phyloP scores from a whole-genome alignment of 2,329 filamentous ascomycete species.

The Acephala macrosclerotiorum region DNA sequence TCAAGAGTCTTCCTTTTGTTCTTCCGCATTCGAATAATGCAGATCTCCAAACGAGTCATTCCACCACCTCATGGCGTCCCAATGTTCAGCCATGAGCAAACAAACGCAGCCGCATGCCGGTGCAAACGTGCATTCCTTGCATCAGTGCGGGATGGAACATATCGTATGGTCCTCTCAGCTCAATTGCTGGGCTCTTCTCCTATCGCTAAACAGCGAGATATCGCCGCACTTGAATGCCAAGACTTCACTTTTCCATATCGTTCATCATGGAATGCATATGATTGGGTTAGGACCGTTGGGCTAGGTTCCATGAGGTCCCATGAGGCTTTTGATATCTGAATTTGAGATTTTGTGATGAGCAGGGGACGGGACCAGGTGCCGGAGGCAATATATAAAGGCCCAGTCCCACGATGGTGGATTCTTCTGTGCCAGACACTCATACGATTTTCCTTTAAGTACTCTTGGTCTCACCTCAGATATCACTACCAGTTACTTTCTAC shows the following conservation, averaged over 20 bases:
- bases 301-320: not conserved
- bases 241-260: constrained; percentile 29
- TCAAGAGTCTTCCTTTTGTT: not conserved
- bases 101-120: constrained; percentile 9
- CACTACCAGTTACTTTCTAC: not conserved
- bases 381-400: constrained; percentile 20
- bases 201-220: constrained; percentile 29
- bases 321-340: constrained; percentile 25
- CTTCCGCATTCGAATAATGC: too few species aligned
- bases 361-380: constrained; percentile 20
- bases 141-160: not conserved
- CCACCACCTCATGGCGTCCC: not conserved
- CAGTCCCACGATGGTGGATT: constrained; percentile 11
- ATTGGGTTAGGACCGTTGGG: not conserved
- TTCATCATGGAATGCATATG: not conserved
- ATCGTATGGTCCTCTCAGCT: constrained; percentile 15
- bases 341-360: not conserved
- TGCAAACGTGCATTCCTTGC: not conserved
- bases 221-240: constrained; percentile 32
- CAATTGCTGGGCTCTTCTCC: constrained; percentile 9
- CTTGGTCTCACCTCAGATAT: not conserved
- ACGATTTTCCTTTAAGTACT: not conserved
- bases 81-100: not conserved
- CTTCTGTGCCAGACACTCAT: constrained; percentile 5
- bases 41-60: constrained; percentile 3